Evolutionary conservation across 441 rosid genomes (phyloP).

Genomic region (Erodium moschatum): DNA sequence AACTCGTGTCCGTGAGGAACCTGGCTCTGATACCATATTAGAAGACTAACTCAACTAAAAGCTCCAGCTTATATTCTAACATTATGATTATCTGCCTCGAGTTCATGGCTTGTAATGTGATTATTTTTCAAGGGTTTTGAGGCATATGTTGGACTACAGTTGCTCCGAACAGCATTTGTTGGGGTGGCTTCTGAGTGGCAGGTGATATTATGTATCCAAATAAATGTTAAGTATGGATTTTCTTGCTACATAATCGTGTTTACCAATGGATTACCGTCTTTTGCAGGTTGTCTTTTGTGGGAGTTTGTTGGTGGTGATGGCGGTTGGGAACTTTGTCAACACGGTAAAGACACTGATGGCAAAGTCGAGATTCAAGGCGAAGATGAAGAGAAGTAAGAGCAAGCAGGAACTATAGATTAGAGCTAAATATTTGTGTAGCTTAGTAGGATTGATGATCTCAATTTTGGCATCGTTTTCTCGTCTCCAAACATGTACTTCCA

Average conservation of each 20-base stretch:
- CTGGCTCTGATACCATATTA: no score
- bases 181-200: constrained; percentile 87
- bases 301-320: constrained; percentile 74
- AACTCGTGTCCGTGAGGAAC: no score
- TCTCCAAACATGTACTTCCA: background rate
- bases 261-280: constrained; percentile 17
- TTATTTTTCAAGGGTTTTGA: constrained; percentile 57
- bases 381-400: constrained; percentile 81
- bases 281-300: constrained; percentile 75
- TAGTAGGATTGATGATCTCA: constrained; percentile 21
- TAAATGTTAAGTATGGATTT: no score
- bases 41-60: no score
- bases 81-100: no score
- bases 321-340: constrained; percentile 76
- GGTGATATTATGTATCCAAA: constrained; percentile 28
- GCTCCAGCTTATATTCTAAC: no score
- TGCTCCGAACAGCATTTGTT: constrained; percentile 68
- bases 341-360: constrained; percentile 76
- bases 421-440: constrained; percentile 18
- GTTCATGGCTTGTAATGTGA: no score
- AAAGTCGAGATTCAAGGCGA: constrained; percentile 91
- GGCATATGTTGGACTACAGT: constrained; percentile 77
- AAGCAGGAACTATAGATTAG: constrained; percentile 46
- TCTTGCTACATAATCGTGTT: no score
- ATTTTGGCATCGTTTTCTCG: constrained; percentile 18